phyloP scores from a whole-genome alignment of 306 rosid genomes.

The Vigna hirtella region DNA sequence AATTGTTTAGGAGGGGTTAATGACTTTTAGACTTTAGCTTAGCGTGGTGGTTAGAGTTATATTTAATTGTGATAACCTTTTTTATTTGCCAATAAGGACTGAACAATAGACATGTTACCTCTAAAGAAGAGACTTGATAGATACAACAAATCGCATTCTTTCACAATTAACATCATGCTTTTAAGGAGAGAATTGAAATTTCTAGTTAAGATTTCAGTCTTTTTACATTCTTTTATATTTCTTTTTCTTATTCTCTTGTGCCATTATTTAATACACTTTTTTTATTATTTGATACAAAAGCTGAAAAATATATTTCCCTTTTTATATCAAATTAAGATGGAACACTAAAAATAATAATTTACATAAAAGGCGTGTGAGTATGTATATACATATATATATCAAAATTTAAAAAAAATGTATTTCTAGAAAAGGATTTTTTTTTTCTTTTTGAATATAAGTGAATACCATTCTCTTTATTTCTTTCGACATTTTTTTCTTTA shows the following conservation, averaged over 20 bases:
- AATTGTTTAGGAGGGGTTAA: constrained; percentile 1
- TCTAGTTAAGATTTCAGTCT: neutral
- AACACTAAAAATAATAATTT: no score
- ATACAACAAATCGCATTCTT: neutral
- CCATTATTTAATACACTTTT: neutral
- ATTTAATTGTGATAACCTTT: neutral
- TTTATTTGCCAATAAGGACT: neutral
- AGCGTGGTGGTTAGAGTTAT: neutral
- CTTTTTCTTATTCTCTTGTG: neutral
- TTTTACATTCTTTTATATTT: neutral
- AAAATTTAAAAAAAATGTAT: no score
- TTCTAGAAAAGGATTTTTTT: no score
- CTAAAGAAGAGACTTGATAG: neutral
- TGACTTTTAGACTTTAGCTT: neutral
- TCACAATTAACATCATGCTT: neutral
- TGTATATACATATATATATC: no score
- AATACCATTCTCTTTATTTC: no score
- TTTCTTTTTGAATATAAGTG: no score
- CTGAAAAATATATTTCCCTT: no score
- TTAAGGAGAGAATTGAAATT: neutral
- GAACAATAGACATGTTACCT: constrained; percentile 18
- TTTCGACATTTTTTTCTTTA: no score
- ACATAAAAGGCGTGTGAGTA: no score
- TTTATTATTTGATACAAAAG: neutral
- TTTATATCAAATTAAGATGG: no score